These are phyloP conservation scores for Rhizomucor miehei DNA, from an alignment of 371 early-diverging fungal genomes.

Conservation along the genomic window DNA sequence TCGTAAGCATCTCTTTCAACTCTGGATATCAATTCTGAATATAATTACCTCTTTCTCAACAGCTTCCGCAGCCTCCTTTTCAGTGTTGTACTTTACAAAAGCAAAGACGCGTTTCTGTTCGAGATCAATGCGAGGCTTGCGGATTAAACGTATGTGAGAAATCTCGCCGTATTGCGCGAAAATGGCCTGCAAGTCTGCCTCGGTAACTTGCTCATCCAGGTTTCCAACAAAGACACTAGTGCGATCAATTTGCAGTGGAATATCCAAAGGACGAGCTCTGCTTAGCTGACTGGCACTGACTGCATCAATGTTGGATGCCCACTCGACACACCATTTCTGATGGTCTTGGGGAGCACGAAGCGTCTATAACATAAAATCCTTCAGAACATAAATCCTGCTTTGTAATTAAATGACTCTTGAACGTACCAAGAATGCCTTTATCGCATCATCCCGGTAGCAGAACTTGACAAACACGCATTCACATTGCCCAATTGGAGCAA, in stretches of 20 bases:
- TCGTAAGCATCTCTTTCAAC: not conserved
- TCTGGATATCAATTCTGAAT: not conserved
- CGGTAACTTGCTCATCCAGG: constrained; percentile 51
- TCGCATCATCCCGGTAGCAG: constrained; percentile 79
- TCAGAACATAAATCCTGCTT: not conserved
- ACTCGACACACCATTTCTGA: constrained; percentile 64
- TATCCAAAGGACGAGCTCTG: not conserved
- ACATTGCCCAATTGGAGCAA: constrained; percentile 25
- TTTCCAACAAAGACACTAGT: constrained; percentile 70
- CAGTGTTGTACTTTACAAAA: constrained; percentile 62
- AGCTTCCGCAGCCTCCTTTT: constrained; percentile 47
- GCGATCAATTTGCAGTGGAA: constrained; percentile 39
- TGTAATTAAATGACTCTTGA: not conserved
- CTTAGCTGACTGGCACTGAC: too few species aligned
- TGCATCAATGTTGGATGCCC: constrained; percentile 59
- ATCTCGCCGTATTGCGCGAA: constrained; percentile 65
- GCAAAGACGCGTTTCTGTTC: constrained; percentile 50
- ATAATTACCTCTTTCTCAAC: constrained; percentile 56
- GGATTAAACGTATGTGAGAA: constrained; percentile 46
- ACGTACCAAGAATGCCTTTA: constrained; percentile 67
- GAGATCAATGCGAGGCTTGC: constrained; percentile 17
- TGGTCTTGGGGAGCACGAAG: not conserved
- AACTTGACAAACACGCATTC: constrained; percentile 74
- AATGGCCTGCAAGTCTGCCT: constrained; percentile 38
- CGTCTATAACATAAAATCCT: not conserved